Percentiles rank a stretch among this genome's conserved stretches.
phyloP scores from a whole-genome alignment of 2,329 filamentous ascomycete species.

The Trichoderma sp. region DNA sequence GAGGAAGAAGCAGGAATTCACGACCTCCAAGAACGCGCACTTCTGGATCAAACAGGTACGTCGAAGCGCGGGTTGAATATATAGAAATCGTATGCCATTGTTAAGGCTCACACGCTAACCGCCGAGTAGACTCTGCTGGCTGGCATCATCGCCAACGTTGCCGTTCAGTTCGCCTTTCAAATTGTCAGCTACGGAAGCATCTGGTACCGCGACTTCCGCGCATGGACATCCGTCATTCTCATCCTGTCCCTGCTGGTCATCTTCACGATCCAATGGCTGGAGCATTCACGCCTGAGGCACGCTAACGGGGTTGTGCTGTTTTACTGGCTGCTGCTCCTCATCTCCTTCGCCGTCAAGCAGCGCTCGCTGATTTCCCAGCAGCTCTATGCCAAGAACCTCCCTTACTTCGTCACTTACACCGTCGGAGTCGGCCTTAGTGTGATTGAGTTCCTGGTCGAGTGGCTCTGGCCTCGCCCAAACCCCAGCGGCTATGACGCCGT shows the following conservation, averaged over 20 bases:
- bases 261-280: conserved; percentile 80
- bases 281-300: conserved; percentile 80
- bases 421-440: conserved; percentile 70
- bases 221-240: conserved; percentile 76
- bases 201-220: conserved; percentile 81
- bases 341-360: conserved; percentile 78
- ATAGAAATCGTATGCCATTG: not conserved
- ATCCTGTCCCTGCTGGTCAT: conserved; percentile 73
- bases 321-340: conserved; percentile 86
- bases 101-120: not conserved
- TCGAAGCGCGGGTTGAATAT: not conserved
- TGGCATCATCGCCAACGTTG: conserved; percentile 67
- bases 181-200: conserved; percentile 67
- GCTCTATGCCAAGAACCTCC: conserved; percentile 63
- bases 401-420: conserved; percentile 78
- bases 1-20: conserved; percentile 65
- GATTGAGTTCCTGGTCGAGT: conserved; percentile 77
- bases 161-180: conserved; percentile 75
- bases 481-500: conserved; percentile 60
- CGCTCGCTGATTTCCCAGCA: conserved; percentile 82
- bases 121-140: conserved; percentile 59
- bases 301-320: conserved; percentile 87
- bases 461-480: conserved; percentile 76
- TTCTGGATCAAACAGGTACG: conserved; percentile 88
- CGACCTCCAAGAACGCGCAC: conserved; percentile 81